Percentiles rank a stretch among this genome's conserved stretches.
Evolutionary conservation across 2,329 filamentous ascomycete genomes (phyloP).

Genomic region (Aurifilum marmelostoma): DNA sequence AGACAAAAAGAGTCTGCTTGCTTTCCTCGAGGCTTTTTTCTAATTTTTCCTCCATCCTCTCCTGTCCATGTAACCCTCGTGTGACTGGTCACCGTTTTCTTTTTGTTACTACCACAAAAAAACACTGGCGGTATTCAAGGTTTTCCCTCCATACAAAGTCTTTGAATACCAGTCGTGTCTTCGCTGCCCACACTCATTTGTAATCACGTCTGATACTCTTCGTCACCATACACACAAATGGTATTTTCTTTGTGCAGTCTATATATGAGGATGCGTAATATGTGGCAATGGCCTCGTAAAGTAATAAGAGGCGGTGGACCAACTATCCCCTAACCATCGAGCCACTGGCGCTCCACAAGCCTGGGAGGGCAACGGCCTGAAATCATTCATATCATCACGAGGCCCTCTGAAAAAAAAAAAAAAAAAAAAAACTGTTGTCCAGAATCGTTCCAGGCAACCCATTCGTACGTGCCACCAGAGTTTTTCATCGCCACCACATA

Average conservation of each 20-base stretch:
- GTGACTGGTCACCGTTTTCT: conserved; percentile 27
- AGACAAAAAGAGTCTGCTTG: conserved; percentile 29
- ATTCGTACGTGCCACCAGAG: background rate
- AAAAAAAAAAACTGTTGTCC: background rate
- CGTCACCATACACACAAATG: conserved; percentile 4
- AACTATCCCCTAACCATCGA: background rate
- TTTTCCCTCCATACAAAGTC: conserved; percentile 5
- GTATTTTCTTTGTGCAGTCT: conserved; percentile 17
- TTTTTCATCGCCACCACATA: background rate
- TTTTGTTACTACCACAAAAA: conserved; percentile 19
- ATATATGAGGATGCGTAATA: background rate
- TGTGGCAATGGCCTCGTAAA: background rate
- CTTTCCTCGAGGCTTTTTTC: conserved; percentile 29
- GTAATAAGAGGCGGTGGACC: background rate
- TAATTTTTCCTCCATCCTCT: conserved; percentile 21
- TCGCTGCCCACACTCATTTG: conserved; percentile 18
- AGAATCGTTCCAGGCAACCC: background rate
- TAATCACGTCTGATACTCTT: conserved; percentile 18
- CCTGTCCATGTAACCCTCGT: conserved; percentile 23
- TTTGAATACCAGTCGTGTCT: conserved; percentile 22
- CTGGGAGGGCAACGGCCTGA: no score
- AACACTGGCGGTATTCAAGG: conserved; percentile 20
- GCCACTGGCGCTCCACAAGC: no score
- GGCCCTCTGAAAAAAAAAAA: no score
- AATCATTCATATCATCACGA: background rate